Evolutionary conservation across 345 rosid genomes (phyloP), one percentile per base, ranked within the genome.

Genomic region (Firmiana major): DNA sequence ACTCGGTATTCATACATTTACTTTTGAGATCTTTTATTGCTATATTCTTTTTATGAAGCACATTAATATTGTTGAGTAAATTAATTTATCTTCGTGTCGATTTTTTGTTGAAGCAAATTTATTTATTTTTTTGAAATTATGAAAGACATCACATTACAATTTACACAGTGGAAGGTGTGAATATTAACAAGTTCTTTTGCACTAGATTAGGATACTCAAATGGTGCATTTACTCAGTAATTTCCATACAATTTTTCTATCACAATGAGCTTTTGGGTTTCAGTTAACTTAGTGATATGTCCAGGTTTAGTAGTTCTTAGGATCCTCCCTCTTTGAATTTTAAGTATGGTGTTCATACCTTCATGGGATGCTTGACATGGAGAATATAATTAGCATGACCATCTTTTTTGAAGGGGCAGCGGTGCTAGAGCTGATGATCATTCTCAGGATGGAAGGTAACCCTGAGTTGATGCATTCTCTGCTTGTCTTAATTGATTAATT

Each of bases 361-460:
- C 21, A 26, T 43, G 13, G 53, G 58, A 80, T 36, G 6, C 59
- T 69, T 79, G 62, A 74, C 24, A 38, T 51, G 65, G 31, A 72
- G 38, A 77, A 49, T 15, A 46, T 76, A 51, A n/a, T 63, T 78
- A 60, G 26, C 71, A 38, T 66, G 72, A 38, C 40, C 42, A 28
- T 73, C 74, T 51, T 16, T 19, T 77, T 63, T 84, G 81, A 86
- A 88, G 98, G 62, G 91, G 88, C 54, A 88, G 89, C 69, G 88
- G 88, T 77, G 93, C 86, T 78, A 87, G 83, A 82, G 90, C 85
- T 82, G 93, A 88, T 81, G 91, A 95, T 80, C 81, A 81, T 70
- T 84, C 88, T 84, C 90, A 76, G 63, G 93, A 92, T 79, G 96
- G 85, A 82, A 89, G 93, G 97, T 88, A 86, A 63, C 77, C 80